Base-by-base conservation (phyloP, 2,329 filamentous ascomycete species). In the Lecanicillium sp. region DNA sequence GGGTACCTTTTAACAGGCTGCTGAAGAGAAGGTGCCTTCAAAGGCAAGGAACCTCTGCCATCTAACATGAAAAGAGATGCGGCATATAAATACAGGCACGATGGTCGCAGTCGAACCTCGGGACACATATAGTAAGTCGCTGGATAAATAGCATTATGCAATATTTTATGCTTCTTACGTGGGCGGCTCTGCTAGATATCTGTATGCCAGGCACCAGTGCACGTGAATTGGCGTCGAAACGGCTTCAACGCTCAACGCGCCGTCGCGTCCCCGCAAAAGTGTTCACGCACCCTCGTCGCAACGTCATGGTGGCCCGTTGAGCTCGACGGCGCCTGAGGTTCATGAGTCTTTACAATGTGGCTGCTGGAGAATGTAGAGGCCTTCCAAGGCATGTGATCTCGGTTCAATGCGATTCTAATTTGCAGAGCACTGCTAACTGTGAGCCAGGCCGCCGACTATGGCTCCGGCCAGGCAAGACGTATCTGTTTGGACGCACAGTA, bases 391-490 rank as follows among this genome's bases (percentile, higher is more conserved):
- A 59, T 54, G 58, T 44, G 12, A 24, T 23, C 36, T 40, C n/a
- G 15, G 15, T 12, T 14, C 35, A 14, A 17, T 12, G 23, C 27
- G 5, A 12, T 27, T 24, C 19, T 38, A 15, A 24, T 12, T 27
- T 29, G 23, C 46, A 29, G n/a, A n/a, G n/a, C 6, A 35, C 44
- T 37, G 26, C 47, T 30, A 24, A 47, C 50, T 54, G 39, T 55
- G 48, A 21, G 40, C 27, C 19, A 71, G 68, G 66, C 42, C 64
- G 65, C 23, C 81, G 80, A 58, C 73, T 90, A 56, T 95, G 90
- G 90, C 75, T 95, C 52, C 82, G 85, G 50, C 90, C 90, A 2
- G 90, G 90, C 43, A 88, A 89, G 62, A 81, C 79, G 57, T 91
- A 93, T 64, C 76, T 95, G 17, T 87, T 95, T 62, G 91, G 91